phyloP scores from a whole-genome alignment of 2,329 filamentous ascomycete species.

The Plectosphaerella sp. region DNA sequence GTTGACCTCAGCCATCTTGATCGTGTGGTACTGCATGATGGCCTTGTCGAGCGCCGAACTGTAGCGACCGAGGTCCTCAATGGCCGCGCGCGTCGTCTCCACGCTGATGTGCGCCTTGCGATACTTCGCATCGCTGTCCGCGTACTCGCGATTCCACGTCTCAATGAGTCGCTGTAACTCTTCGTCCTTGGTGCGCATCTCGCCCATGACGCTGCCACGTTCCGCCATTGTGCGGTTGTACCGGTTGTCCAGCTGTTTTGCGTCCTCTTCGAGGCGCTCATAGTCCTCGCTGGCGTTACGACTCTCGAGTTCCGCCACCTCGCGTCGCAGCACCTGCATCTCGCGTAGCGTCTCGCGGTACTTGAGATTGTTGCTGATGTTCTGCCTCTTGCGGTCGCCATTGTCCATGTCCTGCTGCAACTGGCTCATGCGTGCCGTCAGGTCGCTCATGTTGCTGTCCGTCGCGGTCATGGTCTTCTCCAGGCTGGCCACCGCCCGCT shows the following conservation, averaged over 20 bases:
- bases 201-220: slow-evolving; percentile 68
- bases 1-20: slow-evolving; percentile 99
- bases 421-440: slow-evolving; percentile 70
- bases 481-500: slow-evolving; percentile 63
- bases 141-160: slow-evolving; percentile 85
- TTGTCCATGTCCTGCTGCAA: slow-evolving; percentile 74
- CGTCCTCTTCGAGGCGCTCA: slow-evolving; percentile 67
- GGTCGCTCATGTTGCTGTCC: slow-evolving; percentile 62
- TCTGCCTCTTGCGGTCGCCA: slow-evolving; percentile 77
- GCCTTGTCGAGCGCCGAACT: slow-evolving; percentile 84
- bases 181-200: slow-evolving; percentile 79
- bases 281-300: slow-evolving; percentile 83
- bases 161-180: slow-evolving; percentile 67
- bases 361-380: slow-evolving; percentile 82
- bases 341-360: slow-evolving; percentile 72
- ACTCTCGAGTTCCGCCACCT: slow-evolving; percentile 70
- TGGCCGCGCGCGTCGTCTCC: slow-evolving; percentile 85
- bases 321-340: slow-evolving; percentile 60
- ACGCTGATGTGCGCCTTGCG: slow-evolving; percentile 86
- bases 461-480: slow-evolving; percentile 61
- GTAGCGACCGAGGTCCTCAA: slow-evolving; percentile 85
- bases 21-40: slow-evolving; percentile 91
- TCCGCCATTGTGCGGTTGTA: slow-evolving; percentile 68
- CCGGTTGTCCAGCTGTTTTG: slow-evolving; percentile 59
- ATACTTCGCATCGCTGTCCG: slow-evolving; percentile 74